Evolutionary conservation across 441 rosid species (phyloP).

Genomic region (Corymbia calophylla): DNA sequence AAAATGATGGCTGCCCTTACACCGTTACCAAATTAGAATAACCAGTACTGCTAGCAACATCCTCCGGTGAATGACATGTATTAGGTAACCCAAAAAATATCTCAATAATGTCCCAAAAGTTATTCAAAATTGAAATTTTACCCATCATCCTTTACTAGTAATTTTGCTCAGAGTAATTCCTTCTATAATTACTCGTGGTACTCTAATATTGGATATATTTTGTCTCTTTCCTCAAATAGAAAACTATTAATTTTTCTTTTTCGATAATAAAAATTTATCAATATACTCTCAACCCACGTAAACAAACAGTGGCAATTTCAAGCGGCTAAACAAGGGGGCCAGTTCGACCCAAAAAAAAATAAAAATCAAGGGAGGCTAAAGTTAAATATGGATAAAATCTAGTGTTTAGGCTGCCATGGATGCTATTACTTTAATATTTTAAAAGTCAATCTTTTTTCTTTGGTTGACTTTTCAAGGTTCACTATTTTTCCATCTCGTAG

Average conservation of each 20-base stretch:
- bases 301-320: background rate
- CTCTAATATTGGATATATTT: background rate
- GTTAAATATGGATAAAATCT: background rate
- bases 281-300: accelerated
- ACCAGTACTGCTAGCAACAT: background rate
- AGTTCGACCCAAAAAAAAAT: too few species aligned
- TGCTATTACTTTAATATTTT: background rate
- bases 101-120: background rate
- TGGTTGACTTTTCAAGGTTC: background rate
- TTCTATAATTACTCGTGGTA: background rate
- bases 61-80: background rate
- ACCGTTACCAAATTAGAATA: background rate
- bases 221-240: background rate
- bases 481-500: background rate
- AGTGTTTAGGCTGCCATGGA: background rate
- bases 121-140: background rate
- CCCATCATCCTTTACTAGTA: accelerated
- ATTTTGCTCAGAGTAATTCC: background rate
- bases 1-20: background rate
- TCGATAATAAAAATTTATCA: accelerated
- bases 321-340: background rate
- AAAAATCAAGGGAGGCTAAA: background rate
- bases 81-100: accelerated
- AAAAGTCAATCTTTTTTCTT: background rate
- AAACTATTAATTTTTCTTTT: background rate